phyloP scores from a whole-genome alignment of 495 filamentous ascomycete genomes.

The Podospora anserina region DNA sequence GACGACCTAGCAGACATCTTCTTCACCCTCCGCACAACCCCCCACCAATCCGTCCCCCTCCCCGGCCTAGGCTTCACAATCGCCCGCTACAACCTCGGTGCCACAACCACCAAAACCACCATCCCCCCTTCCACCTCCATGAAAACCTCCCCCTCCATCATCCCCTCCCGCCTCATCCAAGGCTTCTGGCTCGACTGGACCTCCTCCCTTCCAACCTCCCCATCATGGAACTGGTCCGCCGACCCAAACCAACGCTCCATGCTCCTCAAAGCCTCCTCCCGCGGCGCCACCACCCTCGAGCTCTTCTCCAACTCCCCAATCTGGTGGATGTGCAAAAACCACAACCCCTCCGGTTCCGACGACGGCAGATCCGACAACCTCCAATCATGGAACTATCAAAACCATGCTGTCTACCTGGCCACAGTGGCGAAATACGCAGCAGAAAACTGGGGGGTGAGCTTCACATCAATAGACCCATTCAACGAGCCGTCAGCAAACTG shows the following conservation, averaged over 20 bases:
- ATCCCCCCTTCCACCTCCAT: conserved; percentile 32
- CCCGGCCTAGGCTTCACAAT: conserved; percentile 43
- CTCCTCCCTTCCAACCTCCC: conserved; percentile 25
- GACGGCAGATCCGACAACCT: conserved; percentile 33
- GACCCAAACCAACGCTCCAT: conserved; percentile 35
- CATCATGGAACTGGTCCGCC: conserved; percentile 35
- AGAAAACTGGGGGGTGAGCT: conserved; percentile 34
- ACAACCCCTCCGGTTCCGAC: conserved; percentile 38
- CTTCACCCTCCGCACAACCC: conserved; percentile 29
- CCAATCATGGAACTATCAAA: conserved; percentile 38
- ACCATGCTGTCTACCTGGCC: conserved; percentile 40
- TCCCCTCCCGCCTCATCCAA: conserved; percentile 35
- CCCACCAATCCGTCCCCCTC: conserved; percentile 25
- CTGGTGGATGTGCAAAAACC: conserved; percentile 43
- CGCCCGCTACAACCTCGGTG: conserved; percentile 40
- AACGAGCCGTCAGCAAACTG: conserved; percentile 38
- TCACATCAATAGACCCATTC: conserved; percentile 37
- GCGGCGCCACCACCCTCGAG: conserved; percentile 37
- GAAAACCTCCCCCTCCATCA: conserved; percentile 36
- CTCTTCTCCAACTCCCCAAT: conserved; percentile 42
- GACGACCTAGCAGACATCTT: conserved; percentile 39
- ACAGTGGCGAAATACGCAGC: conserved; percentile 39
- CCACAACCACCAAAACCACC: conserved; percentile 31
- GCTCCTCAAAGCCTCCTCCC: conserved; percentile 33
- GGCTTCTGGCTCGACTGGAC: conserved; percentile 40